Evolutionary conservation across 805 yeast genomes (phyloP).

Genomic region (Kurtzmaniella cleridarum): DNA sequence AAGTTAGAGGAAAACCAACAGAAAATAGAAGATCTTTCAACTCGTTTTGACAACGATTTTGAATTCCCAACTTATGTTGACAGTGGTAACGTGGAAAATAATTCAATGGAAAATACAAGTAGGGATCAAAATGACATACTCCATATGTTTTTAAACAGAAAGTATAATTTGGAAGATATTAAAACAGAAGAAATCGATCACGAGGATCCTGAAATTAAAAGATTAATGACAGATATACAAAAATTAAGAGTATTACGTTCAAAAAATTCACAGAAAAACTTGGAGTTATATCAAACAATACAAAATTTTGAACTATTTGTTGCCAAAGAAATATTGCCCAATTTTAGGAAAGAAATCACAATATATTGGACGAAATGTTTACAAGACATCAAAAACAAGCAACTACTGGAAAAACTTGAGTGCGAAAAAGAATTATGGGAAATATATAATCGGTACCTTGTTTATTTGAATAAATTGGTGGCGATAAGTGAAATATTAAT

Average conservation of each 20-base stretch:
- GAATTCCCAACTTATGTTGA: slow-evolving; percentile 7
- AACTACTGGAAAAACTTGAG: slow-evolving; percentile 6
- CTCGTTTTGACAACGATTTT: slow-evolving; percentile 16
- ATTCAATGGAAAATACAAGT: neutral
- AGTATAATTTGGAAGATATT: slow-evolving; percentile 20
- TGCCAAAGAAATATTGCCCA: slow-evolving; percentile 21
- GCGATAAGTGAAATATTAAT: slow-evolving; percentile 7
- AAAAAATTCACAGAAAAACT: slow-evolving; percentile 16
- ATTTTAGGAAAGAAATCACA: slow-evolving; percentile 17
- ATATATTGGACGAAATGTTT: slow-evolving; percentile 2
- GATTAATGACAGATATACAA: slow-evolving; percentile 23
- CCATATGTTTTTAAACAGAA: slow-evolving; percentile 15
- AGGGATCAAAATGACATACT: slow-evolving; percentile 9
- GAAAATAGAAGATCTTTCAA: slow-evolving; percentile 16
- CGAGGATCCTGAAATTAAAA: slow-evolving; percentile 12
- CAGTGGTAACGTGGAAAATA: neutral
- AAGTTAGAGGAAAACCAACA: slow-evolving; percentile 21
- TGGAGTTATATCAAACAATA: slow-evolving; percentile 16
- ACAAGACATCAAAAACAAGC: slow-evolving; percentile 3
- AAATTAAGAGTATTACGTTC: slow-evolving; percentile 16
- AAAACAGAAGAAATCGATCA: slow-evolving; percentile 2
- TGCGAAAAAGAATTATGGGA: slow-evolving; percentile 8
- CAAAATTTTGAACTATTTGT: slow-evolving; percentile 27
- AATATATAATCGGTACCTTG: slow-evolving; percentile 6
- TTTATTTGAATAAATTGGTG: slow-evolving; percentile 6